Evolutionary conservation across 768 basidiomycete genomes (phyloP).

Genomic region (Russula abietina): DNA sequence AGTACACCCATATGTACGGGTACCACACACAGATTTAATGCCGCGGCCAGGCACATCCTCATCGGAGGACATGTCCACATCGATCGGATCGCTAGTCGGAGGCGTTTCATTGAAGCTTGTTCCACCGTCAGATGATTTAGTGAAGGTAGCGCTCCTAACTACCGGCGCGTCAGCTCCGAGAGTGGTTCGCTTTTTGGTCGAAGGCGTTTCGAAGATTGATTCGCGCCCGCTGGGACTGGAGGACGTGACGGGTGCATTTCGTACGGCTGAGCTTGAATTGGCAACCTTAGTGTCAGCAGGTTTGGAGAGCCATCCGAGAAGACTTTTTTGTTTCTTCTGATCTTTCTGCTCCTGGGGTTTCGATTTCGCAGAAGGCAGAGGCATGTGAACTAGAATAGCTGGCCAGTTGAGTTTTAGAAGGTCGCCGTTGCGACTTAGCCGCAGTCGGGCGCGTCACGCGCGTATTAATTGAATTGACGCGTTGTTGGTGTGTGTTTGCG

Average conservation of each 20-base stretch:
- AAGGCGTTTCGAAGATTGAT: constrained; percentile 24
- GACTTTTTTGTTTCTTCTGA: constrained; percentile 64
- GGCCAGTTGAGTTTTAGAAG: neutral
- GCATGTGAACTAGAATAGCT: constrained; percentile 2
- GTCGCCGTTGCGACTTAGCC: neutral
- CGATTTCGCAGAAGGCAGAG: constrained; percentile 14
- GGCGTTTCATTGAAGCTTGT: constrained; percentile 53
- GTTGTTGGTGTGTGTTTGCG: constrained; percentile 15
- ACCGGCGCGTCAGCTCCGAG: constrained; percentile 35
- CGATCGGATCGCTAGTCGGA: constrained; percentile 71
- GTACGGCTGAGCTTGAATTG: constrained; percentile 10
- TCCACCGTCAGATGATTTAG: constrained; percentile 43
- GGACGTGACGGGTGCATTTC: constrained; percentile 11
- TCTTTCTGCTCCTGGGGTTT: constrained; percentile 19
- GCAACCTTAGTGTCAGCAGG: constrained; percentile 9
- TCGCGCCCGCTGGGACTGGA: constrained; percentile 22
- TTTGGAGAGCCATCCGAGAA: constrained; percentile 59
- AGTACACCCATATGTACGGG: neutral
- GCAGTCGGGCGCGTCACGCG: neutral
- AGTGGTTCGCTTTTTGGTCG: constrained; percentile 22
- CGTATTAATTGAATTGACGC: constrained; percentile 15
- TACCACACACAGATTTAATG: constrained; percentile 9
- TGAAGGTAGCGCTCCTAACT: constrained; percentile 34
- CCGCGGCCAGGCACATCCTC: constrained; percentile 36
- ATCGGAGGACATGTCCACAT: constrained; percentile 63